phyloP scores from a whole-genome alignment of 371 early-diverging fungal species.

The Gilbertella persicaria region DNA sequence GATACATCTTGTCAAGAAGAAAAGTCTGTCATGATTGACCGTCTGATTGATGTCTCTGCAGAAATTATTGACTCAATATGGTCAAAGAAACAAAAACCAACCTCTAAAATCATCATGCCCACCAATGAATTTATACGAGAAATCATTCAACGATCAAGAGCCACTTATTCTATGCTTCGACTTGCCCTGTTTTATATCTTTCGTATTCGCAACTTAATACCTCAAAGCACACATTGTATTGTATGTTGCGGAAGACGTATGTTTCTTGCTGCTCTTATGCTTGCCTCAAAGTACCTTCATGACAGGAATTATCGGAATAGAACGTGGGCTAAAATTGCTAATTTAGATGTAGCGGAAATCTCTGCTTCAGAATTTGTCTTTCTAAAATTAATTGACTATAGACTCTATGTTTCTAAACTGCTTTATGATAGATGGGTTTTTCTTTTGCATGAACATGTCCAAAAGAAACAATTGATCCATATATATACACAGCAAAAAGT shows the following conservation, averaged over 20 bases:
- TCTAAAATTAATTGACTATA: conserved; percentile 68
- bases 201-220: conserved; percentile 37
- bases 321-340: conserved; percentile 74
- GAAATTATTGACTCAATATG: conserved; percentile 43
- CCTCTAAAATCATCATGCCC: conserved; percentile 33
- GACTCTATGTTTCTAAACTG: conserved; percentile 61
- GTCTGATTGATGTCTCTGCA: conserved; percentile 34
- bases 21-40: conserved; percentile 31
- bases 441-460: conserved; percentile 48
- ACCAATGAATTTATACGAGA: conserved; percentile 63
- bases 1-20: conserved; percentile 31
- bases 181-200: conserved; percentile 66
- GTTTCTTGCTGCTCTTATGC: conserved; percentile 69
- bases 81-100: conserved; percentile 31
- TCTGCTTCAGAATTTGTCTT: conserved; percentile 72
- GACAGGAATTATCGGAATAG: conserved; percentile 73
- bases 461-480: neutral
- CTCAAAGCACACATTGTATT: conserved; percentile 18
- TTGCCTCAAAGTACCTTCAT: conserved; percentile 70
- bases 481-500: neutral
- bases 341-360: conserved; percentile 66
- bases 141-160: conserved; percentile 68
- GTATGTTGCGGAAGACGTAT: conserved; percentile 68
- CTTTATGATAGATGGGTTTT: conserved; percentile 69
- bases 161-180: conserved; percentile 74